Conservation (phyloP, 1,284 basidiomycete genomes). For the Mycena citricolor region DNA sequence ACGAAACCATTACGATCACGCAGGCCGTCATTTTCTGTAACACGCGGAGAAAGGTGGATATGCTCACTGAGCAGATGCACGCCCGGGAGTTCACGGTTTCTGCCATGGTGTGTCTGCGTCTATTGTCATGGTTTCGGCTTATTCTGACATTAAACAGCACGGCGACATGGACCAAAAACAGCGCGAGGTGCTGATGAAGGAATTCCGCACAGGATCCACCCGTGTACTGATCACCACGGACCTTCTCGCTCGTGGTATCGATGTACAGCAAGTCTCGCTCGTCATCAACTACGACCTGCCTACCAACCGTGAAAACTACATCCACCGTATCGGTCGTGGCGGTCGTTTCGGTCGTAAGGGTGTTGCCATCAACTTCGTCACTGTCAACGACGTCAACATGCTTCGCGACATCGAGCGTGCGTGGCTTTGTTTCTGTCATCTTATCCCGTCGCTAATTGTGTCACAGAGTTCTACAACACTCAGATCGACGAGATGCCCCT, state of each 20-base stretch:
- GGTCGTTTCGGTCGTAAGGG: constrained; percentile 96
- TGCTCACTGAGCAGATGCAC: constrained; percentile 94
- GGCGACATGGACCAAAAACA: constrained; percentile 96
- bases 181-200: constrained; percentile 95
- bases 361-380: constrained; percentile 91
- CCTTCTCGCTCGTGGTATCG: constrained; percentile 90
- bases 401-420: constrained; percentile 93
- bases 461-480: constrained; percentile 84
- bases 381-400: constrained; percentile 92
- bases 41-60: constrained; percentile 92
- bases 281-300: constrained; percentile 94
- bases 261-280: constrained; percentile 92
- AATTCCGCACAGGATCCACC: constrained; percentile 94
- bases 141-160: constrained; percentile 51
- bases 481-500: constrained; percentile 99
- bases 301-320: constrained; percentile 91
- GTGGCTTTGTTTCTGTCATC: constrained; percentile 32
- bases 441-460: not conserved
- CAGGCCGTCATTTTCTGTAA: constrained; percentile 95
- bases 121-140: constrained; percentile 24
- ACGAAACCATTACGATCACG: constrained; percentile 91
- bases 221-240: constrained; percentile 96
- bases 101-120: constrained; percentile 69
- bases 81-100: constrained; percentile 92
- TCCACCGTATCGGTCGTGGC: constrained; percentile 94